These are phyloP conservation scores for Aegilops bicornis DNA, from an alignment of 176 grass and related monocot genomes.

Conservation along the genomic window DNA sequence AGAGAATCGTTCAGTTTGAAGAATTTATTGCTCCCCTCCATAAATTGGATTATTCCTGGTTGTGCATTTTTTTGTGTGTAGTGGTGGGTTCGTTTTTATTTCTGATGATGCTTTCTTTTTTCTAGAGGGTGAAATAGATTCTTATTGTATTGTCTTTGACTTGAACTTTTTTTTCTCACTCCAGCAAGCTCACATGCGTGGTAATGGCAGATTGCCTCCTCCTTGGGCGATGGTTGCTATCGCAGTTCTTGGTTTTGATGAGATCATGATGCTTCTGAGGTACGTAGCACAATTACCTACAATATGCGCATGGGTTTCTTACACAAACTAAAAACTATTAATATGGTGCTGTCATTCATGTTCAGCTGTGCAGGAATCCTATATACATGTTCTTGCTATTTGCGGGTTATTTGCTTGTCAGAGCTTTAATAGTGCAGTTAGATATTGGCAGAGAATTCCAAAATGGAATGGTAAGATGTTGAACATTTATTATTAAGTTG, in stretches of 20 bases:
- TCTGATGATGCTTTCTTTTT: background rate
- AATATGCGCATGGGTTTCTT: background rate
- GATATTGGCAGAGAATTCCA: conserved; percentile 76
- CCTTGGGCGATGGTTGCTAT: conserved; percentile 85
- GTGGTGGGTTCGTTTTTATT: background rate
- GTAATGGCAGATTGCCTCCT: conserved; percentile 75
- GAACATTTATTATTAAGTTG: conserved; percentile 11
- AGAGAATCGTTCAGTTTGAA: background rate
- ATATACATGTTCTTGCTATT: conserved; percentile 79
- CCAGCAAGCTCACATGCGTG: conserved; percentile 73
- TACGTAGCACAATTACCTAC: conserved; percentile 26
- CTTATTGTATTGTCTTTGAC: conserved; percentile 15
- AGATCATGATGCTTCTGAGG: conserved; percentile 67
- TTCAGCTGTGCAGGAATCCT: conserved; percentile 72
- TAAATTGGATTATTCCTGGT: background rate
- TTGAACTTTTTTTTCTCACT: conserved; percentile 8
- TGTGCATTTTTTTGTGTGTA: background rate
- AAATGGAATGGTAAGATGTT: conserved; percentile 68
- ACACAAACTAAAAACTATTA: conserved; percentile 1
- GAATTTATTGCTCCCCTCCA: background rate
- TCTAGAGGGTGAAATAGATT: conserved; percentile 1
- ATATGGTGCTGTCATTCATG: conserved; percentile 24
- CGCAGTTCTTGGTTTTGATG: conserved; percentile 86
- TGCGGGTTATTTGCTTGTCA: conserved; percentile 60
- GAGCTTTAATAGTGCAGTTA: conserved; percentile 73